Evolutionary conservation across 1,284 basidiomycete species (phyloP), one percentile per base, ranked within the genome.

Genomic region (Ustilago shanxiensis): DNA sequence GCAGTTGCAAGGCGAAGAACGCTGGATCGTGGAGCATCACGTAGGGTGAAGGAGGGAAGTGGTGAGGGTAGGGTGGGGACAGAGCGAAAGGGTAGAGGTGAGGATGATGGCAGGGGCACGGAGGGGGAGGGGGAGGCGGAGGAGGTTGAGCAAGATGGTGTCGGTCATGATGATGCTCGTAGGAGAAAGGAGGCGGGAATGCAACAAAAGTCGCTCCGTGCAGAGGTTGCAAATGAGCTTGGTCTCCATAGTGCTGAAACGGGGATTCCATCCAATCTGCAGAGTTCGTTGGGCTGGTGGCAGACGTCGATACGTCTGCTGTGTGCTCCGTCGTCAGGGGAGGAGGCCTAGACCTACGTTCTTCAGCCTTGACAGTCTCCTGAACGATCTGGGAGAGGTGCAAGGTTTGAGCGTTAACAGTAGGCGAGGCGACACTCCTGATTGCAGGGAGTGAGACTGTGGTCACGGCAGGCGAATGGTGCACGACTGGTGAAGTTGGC

Each of bases 1-100:
- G 55, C 10, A 44, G 28, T 39, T 33, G 35, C 11, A 65, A 39
- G 1, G 56, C 56, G 20, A 53, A 20, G 29, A 37, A 58, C 4
- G 62, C 62, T 31, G 51, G 56, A 28, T 49, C 47, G 20, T 49
- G 13, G 9, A 49, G 8, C 7, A n/a, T 6, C 22, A 26, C 13
- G 47, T 49, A 28, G 16, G 47, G 24, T 26, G 47, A 14, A n/a
- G 7, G 47, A 24, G 28, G 47, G 26, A 49, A 2, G 56, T 45
- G 50, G 56, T 45, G 50, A 14, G 37, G 24, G 47, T 6, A 49
- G 35, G 35, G 35, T 7, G 3, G 35, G 8, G 35, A 3, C 35
- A 14, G 35, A 37, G 35, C 9, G 35, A 7, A 11, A 33, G 31
- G 31, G 35, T 11, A 16, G 6, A 11, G 35, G 14, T 37, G 35